Evolutionary conservation across 257 asterid genomes (phyloP).

Genomic region (Solanum neorickii): DNA sequence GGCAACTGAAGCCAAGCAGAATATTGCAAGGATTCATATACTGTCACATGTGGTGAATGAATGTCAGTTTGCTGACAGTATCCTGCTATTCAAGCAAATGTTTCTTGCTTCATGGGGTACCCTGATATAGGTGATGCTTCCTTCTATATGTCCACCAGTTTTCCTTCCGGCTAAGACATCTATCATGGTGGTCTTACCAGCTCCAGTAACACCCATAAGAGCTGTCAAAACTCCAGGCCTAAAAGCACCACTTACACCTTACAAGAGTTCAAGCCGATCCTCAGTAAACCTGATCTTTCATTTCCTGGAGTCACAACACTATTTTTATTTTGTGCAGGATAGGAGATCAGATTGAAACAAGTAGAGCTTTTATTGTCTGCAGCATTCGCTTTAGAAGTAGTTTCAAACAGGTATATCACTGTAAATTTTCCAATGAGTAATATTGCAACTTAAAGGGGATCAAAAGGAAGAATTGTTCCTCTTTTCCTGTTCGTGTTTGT

Average conservation of each 20-base stretch:
- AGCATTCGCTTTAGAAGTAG: neutral
- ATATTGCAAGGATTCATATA: slow-evolving; percentile 33
- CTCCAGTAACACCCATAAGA: slow-evolving; percentile 57
- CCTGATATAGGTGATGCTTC: slow-evolving; percentile 41
- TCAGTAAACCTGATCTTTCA: slow-evolving; percentile 32
- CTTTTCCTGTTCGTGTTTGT: slow-evolving; percentile 1
- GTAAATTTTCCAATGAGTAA: neutral
- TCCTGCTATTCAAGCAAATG: slow-evolving; percentile 44
- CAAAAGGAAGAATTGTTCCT: slow-evolving; percentile 49
- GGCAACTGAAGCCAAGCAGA: slow-evolving; percentile 48
- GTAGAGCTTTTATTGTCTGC: neutral
- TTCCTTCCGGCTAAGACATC: slow-evolving; percentile 49
- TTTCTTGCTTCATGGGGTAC: slow-evolving; percentile 41
- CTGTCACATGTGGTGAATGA: slow-evolving; percentile 46
- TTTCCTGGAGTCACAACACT: slow-evolving; percentile 13
- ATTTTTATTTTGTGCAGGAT: neutral
- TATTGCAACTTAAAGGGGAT: slow-evolving; percentile 16
- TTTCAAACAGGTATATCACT: neutral
- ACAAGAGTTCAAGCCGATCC: slow-evolving; percentile 28
- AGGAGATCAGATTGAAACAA: neutral
- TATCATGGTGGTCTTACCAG: slow-evolving; percentile 53
- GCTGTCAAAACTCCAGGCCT: slow-evolving; percentile 51
- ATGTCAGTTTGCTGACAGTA: slow-evolving; percentile 48
- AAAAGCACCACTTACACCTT: slow-evolving; percentile 38
- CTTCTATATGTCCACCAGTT: slow-evolving; percentile 45